phyloP scores from a whole-genome alignment of 805 yeast genomes.

The Candida parachauliodes region DNA sequence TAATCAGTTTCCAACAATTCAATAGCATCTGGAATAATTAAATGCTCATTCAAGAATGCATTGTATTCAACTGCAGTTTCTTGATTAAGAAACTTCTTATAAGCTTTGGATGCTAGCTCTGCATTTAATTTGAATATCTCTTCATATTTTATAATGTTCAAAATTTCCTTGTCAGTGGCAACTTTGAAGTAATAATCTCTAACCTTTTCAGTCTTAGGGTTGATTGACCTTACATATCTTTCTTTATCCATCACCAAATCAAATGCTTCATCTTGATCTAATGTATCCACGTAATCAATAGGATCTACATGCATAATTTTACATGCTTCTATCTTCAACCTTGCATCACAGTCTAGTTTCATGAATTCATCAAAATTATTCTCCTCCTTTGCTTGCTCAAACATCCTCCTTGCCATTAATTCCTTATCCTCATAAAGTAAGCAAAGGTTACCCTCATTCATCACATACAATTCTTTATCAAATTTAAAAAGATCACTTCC shows the following conservation, averaged over 20 bases:
- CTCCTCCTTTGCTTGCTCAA: not conserved
- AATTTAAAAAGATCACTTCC: not conserved
- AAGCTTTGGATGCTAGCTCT: slow-evolving; percentile 1
- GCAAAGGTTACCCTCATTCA: not conserved
- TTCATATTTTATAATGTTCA: slow-evolving; percentile 4
- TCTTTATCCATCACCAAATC: slow-evolving; percentile 4
- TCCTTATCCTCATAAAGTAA: slow-evolving; percentile 1
- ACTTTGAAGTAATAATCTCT: slow-evolving; percentile 1
- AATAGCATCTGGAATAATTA: slow-evolving; percentile 6
- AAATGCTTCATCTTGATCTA: slow-evolving; percentile 6
- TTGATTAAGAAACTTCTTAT: slow-evolving; percentile 2
- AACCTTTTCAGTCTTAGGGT: slow-evolving; percentile 1
- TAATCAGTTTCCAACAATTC: slow-evolving; percentile 9
- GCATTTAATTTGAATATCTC: not conserved
- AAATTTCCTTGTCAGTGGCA: slow-evolving; percentile 3
- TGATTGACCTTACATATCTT: not conserved
- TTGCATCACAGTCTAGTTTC: not conserved
- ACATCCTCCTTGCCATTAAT: not conserved
- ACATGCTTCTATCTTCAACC: slow-evolving; percentile 4
- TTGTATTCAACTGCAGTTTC: slow-evolving; percentile 5
- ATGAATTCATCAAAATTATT: slow-evolving; percentile 4
- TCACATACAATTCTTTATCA: slow-evolving; percentile 1
- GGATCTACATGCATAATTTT: slow-evolving; percentile 2
- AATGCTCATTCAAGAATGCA: slow-evolving; percentile 1
- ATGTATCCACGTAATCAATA: not conserved